Evolutionary conservation across 352 stramenopile species (phyloP), one percentile per base, ranked within the genome.

Genomic region (Phytophthora melonis): DNA sequence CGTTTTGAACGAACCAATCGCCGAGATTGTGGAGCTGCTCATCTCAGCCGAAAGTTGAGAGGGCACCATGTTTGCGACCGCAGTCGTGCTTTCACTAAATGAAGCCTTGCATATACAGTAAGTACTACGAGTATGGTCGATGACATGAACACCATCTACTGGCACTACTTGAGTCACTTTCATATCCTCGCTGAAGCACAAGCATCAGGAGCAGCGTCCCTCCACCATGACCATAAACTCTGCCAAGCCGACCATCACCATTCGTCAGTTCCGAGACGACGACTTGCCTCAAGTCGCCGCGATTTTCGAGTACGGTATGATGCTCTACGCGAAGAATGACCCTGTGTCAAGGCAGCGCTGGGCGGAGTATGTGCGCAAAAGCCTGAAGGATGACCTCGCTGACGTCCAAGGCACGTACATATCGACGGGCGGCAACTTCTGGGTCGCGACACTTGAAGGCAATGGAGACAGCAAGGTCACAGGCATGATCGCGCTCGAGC

Each of bases 241-340:
- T 18, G 21, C 39, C 53, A 58, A 25, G 19, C 25, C 66, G 47
- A 8, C 6, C 8, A 54, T 82, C 32, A 50, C 39, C 64, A 77
- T 84, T 60, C 78, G 78, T 11, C 78, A 84, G 61, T 87, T 79
- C 72, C 66, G 16, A 1, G 16, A 66, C 10, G 52, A 68, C 14
- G 80, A 87, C 30, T 59, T 82, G 50, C 68, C 69, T 1, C 59
- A 77, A 18, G 66, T 87, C 43, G 58, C 75, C 6, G 59, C 61
- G 16, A 71, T 87, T 64, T 87, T 87, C 61, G 45, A 70, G 21
- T 74, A 78, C 14, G 80, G 80, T 11, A 82, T 85, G 75, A 77
- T 84, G 66, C 23, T 68, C 13, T 83, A 84, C 62, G 69, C 75
- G 16, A 71, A 63, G 19, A 61, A 66, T 16, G 65, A 81, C 61